These are phyloP conservation scores for Sicyos edulis DNA, from an alignment of 306 rosid species.

Conservation along the genomic window DNA sequence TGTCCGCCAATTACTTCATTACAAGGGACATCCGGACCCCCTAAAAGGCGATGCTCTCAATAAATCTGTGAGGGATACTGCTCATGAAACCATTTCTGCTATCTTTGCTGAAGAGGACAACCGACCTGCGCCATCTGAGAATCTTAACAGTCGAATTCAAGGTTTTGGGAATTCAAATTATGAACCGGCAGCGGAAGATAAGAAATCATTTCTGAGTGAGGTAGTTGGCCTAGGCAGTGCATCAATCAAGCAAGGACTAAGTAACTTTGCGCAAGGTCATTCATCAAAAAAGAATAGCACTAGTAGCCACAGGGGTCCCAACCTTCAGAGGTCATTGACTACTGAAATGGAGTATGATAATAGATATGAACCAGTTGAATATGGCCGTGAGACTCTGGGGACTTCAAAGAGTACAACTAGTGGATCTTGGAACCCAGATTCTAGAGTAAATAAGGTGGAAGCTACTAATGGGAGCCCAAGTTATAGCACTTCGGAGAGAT, in stretches of 20 bases:
- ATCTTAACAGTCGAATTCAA: slow-evolving; percentile 77
- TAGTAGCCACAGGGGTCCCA: slow-evolving; percentile 80
- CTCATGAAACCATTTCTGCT: slow-evolving; percentile 75
- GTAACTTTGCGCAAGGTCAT: slow-evolving; percentile 68
- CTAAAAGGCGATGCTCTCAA: slow-evolving; percentile 92
- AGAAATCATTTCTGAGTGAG: slow-evolving; percentile 83
- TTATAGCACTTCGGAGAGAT: slow-evolving; percentile 44
- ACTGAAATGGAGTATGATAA: slow-evolving; percentile 47
- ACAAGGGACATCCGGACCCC: slow-evolving; percentile 86
- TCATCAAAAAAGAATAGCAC: slow-evolving; percentile 65
- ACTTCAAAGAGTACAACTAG: slow-evolving; percentile 43
- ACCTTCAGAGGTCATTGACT: slow-evolving; percentile 85
- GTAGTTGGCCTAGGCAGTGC: slow-evolving; percentile 98
- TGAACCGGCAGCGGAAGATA: slow-evolving; percentile 57
- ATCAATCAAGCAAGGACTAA: slow-evolving; percentile 86
- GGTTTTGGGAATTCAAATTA: slow-evolving; percentile 89
- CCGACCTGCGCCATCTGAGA: slow-evolving; percentile 70
- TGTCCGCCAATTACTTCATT: slow-evolving; percentile 78
- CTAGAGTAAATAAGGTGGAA: slow-evolving; percentile 44
- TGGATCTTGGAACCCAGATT: slow-evolving; percentile 73
- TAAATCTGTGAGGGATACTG: slow-evolving; percentile 88
- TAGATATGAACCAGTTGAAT: slow-evolving; percentile 69
- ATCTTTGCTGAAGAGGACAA: slow-evolving; percentile 70
- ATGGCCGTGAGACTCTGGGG: slow-evolving; percentile 56
- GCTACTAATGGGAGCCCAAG: slow-evolving; percentile 49